Conservation (phyloP, 2,329 filamentous ascomycete genomes). For the Penicillium sp. region DNA sequence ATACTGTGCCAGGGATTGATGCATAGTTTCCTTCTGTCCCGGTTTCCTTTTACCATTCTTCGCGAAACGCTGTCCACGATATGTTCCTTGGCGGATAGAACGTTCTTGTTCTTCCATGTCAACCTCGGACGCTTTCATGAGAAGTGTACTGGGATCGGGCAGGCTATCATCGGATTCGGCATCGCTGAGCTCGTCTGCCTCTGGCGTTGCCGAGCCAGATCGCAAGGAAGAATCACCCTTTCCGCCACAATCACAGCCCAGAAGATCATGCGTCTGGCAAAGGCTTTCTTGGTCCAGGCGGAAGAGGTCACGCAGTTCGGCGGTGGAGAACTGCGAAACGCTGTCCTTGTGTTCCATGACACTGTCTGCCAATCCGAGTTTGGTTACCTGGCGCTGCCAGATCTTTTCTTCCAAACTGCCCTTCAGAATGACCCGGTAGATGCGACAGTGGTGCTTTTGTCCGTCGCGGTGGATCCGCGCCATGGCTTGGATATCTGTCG, state of each 20-base stretch:
- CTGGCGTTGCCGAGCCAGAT: conserved; percentile 9
- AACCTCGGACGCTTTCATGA: conserved; percentile 41
- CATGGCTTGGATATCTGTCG: conserved; percentile 69
- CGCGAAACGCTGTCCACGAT: conserved; percentile 2
- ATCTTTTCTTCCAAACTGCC: conserved; percentile 70
- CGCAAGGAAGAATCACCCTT: conserved; percentile 35
- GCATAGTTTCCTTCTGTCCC: conserved; percentile 34
- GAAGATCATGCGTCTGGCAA: conserved; percentile 64
- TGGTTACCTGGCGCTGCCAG: conserved; percentile 66
- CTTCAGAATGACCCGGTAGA: conserved; percentile 64
- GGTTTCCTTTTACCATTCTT: conserved; percentile 9
- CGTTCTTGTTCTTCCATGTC: conserved; percentile 35
- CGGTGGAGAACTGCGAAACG: conserved; percentile 57
- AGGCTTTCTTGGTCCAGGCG: conserved; percentile 55
- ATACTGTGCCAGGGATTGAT: conserved; percentile 42
- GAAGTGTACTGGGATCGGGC: conserved; percentile 27
- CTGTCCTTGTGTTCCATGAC: conserved; percentile 63
- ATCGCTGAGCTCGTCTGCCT: conserved; percentile 12
- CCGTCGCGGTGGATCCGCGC: conserved; percentile 68
- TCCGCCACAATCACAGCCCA: conserved; percentile 60
- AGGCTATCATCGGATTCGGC: conserved; percentile 25
- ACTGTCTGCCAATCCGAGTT: conserved; percentile 64
- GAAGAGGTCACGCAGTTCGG: conserved; percentile 64
- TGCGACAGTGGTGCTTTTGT: conserved; percentile 62
- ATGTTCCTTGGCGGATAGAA: conserved; percentile 22